Evolutionary conservation across 371 early-diverging fungal species (phyloP), one percentile per base, ranked within the genome.

Genomic region (Rhizomucor pusillus): DNA sequence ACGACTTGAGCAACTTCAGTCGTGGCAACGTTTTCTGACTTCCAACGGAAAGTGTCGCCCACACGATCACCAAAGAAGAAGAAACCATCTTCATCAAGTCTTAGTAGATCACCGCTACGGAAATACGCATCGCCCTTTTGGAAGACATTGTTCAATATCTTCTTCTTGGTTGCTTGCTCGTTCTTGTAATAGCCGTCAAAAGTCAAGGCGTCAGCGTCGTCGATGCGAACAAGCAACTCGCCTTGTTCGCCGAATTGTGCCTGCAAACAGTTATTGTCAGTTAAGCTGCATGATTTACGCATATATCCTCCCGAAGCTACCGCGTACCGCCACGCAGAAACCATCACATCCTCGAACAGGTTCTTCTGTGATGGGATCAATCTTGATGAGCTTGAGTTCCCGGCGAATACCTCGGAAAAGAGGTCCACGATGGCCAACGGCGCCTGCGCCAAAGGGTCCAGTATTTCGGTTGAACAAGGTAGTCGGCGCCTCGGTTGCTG

Each of bases 41-140:
- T 39, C 87, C 88, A 87, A 12, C 88, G 71, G 71, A 88, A 90
- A 0, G 89, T 85, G 39, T 90, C 90, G 5, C 90, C 90, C n/a
- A 84, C 62, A 18, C 91, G 84, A 47, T 89, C 90, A 12, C 81
- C 79, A 71, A 90, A 89, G 66, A 79, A 87, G 57, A 67, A 84
- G 61, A 76, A 83, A 2, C 86, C 88, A 10, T 82, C 71, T 7
- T 52, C 22, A 50, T 82, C 79, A 13, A 62, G 65, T 34, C 70
- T 71, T 13, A 88, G 60, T 16, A 89, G 60, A 56, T 89, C 90
- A 12, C 90, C 90, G 20, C 83, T 74, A 20, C 85, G 74, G 65
- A 81, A 85, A 68, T 77, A 69, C 51, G 49, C 33, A 45, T 71
- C 71, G 9, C 59, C 67, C 44, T 67, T 71, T 29, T 50, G 39